These are phyloP conservation scores for Solanum sejunctum DNA, from an alignment of 257 asterid species.

Conservation along the genomic window DNA sequence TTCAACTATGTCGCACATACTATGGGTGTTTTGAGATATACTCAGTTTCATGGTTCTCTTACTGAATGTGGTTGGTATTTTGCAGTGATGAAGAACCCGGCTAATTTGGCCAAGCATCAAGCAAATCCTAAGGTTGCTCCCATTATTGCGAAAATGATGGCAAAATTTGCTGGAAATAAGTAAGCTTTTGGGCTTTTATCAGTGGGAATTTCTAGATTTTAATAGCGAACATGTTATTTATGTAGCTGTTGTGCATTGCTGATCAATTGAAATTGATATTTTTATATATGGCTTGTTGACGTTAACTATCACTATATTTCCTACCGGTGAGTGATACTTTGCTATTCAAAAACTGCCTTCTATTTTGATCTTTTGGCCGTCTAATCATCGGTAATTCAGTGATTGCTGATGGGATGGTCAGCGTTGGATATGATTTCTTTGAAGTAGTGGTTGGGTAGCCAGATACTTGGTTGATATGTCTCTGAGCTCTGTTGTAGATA, in stretches of 20 bases:
- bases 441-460: background rate
- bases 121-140: constrained; percentile 91
- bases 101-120: constrained; percentile 86
- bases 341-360: background rate
- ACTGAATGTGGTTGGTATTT: background rate
- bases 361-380: background rate
- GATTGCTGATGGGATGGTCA: background rate
- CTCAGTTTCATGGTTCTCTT: background rate
- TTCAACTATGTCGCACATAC: background rate
- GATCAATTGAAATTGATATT: background rate
- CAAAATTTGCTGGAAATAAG: constrained; percentile 51
- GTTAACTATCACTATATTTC: background rate
- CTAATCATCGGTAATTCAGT: background rate
- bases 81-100: constrained; percentile 94
- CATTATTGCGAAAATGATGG: constrained; percentile 72
- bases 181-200: background rate
- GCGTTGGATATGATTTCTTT: background rate
- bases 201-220: background rate
- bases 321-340: background rate
- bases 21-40: background rate
- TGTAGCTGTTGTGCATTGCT: background rate
- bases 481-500: background rate
- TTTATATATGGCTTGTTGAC: background rate
- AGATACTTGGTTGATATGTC: background rate
- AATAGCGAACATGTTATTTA: background rate